Evolutionary conservation across 2,329 filamentous ascomycete genomes (phyloP).

Genomic region (Exophiala aquamarina): DNA sequence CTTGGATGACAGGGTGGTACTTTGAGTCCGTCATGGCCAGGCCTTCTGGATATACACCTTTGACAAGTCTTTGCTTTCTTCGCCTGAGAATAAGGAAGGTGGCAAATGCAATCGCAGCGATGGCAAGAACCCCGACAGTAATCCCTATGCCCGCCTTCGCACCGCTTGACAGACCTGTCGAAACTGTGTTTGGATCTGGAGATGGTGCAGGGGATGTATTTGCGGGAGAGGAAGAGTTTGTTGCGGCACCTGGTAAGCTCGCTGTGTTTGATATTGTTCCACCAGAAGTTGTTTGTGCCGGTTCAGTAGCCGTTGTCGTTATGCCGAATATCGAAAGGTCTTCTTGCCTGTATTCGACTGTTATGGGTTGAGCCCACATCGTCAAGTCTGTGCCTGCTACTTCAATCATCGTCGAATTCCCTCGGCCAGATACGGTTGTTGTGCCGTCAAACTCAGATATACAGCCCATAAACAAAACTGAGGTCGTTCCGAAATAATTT

Average conservation of each 20-base stretch:
- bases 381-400: conserved; percentile 28
- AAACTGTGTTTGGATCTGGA: neutral
- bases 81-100: neutral
- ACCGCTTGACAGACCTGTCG: conserved; percentile 1
- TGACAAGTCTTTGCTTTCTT: neutral
- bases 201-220: neutral
- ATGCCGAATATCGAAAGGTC: conserved; percentile 17
- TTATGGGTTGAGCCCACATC: conserved; percentile 31
- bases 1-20: neutral
- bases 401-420: conserved; percentile 10
- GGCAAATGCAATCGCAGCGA: neutral
- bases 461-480: conserved; percentile 23
- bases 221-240: neutral
- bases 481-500: neutral
- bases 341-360: conserved; percentile 15
- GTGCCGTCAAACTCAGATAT: conserved; percentile 16
- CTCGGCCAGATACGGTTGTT: conserved; percentile 18
- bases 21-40: neutral
- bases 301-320: neutral
- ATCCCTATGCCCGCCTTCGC: conserved; percentile 12
- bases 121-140: neutral
- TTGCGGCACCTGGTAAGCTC: neutral
- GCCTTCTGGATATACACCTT: neutral
- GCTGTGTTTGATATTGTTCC: neutral
- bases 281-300: neutral